Evolutionary conservation across 169 alveolate genomes (phyloP).

Genomic region (Plasmodium vivax): DNA sequence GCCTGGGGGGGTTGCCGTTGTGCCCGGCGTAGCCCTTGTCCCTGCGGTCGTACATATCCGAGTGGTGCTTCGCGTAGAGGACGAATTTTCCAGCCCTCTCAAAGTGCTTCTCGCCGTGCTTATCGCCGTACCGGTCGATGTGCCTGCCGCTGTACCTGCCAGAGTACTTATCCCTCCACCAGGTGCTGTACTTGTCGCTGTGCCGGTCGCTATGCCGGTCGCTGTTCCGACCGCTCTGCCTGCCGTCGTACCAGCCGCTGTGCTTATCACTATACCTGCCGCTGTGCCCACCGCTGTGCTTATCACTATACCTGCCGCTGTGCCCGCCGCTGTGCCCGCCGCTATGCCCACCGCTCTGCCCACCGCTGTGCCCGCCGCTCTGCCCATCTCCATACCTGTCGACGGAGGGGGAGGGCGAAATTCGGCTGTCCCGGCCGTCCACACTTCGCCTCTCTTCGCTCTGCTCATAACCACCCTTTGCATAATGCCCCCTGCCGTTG

Average conservation of each 20-base stretch:
- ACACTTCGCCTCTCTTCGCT: neutral
- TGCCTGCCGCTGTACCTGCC: too few species aligned
- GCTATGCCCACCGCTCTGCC: neutral
- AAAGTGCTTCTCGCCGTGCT: neutral
- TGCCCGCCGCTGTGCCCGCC: neutral
- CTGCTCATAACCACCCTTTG: neutral
- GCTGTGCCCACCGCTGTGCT: neutral
- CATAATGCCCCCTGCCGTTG: neutral
- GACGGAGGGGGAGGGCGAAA: neutral
- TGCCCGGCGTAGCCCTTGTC: neutral
- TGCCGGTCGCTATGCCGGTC: too few species aligned
- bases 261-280: neutral
- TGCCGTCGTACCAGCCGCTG: neutral
- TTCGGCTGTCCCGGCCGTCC: neutral
- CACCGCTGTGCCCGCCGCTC: neutral
- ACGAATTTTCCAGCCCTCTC: neutral
- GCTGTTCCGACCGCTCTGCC: too few species aligned
- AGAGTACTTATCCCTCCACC: too few species aligned
- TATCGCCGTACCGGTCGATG: too few species aligned
- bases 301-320: neutral
- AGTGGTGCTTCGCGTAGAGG: neutral
- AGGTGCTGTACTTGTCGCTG: too few species aligned
- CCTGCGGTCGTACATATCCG: neutral
- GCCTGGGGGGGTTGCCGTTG: neutral
- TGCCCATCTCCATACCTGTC: neutral